These are phyloP conservation scores for Citrullus mucosospermus DNA, from an alignment of 306 rosid species.

Conservation along the genomic window DNA sequence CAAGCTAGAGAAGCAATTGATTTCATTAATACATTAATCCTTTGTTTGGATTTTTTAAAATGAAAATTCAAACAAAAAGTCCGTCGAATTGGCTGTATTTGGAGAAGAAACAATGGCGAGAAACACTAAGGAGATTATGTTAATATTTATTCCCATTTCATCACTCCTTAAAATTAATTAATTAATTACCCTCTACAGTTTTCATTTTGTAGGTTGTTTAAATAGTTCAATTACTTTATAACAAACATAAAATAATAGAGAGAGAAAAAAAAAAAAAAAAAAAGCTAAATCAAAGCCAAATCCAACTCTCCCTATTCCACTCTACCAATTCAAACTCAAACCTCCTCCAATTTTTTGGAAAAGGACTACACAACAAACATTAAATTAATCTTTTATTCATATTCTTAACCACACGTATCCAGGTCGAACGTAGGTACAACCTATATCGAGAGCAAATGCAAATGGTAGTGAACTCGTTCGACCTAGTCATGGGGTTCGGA, in stretches of 20 bases:
- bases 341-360: not conserved
- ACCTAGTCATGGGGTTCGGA: slow-evolving; percentile 81
- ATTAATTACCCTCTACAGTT: not conserved
- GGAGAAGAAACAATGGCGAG: slow-evolving; percentile 9
- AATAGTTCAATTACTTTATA: not conserved
- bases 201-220: not conserved
- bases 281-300: not conserved
- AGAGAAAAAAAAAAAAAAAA: too few species aligned
- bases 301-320: not conserved
- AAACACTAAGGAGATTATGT: slow-evolving; percentile 1
- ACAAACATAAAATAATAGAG: not conserved
- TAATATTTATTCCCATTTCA: not conserved
- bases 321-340: not conserved
- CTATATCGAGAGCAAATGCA: slow-evolving; percentile 94
- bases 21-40: not conserved
- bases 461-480: slow-evolving; percentile 88
- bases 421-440: slow-evolving; percentile 95
- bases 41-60: not conserved
- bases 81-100: not conserved
- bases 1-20: not conserved
- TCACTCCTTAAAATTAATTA: not conserved
- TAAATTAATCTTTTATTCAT: not conserved
- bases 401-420: not conserved
- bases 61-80: not conserved
- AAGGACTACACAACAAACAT: not conserved